Evolutionary conservation across 768 basidiomycete species (phyloP), one percentile per base, ranked within the genome.

Genomic region (Agrocybe praecox): DNA sequence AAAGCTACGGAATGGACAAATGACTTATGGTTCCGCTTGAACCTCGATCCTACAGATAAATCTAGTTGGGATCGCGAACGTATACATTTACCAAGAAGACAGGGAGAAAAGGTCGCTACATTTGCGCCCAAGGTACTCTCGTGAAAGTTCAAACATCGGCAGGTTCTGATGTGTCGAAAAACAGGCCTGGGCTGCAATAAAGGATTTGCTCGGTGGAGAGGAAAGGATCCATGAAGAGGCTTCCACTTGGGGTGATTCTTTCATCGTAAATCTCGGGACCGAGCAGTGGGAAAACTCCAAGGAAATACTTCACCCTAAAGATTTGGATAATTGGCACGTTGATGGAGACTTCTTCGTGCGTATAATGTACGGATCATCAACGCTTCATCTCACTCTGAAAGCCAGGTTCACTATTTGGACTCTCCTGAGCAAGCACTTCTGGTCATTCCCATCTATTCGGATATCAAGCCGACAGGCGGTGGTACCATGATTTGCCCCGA

Each of bases 361-460:
- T 60, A 14, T 10, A 49, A n/a, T 17, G 21, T 8, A 24, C 17
- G 10, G 2, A 18, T 15, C 19, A 8, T 43, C 50, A 40, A 2
- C 8, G 26, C 12, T 36, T 21, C 34, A 33, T 49, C 26, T 51
- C 18, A 40, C 34, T 6, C 22, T 11, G 32, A 9, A 34, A 7
- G 24, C 14, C 44, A 80, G 79, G 74, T 82, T 23, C 83, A 84
- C 67, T 88, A 78, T 65, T 78, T 88, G 50, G 86, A 87, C 64
- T 87, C 85, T 19, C 84, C 82, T 3, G 85, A 87, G 66, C 86
- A 87, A 69, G 86, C 78, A 6, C 72, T 87, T 26, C 76, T 86
- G 52, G 83, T 85, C 19, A 85, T 86, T 53, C 85, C 85, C 2
- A 74, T 87, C 47, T 87, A 79, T 66, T 79, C 82, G 24, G 78